Conservation (phyloP, 192 early-diverging fungal genomes). For the Coemansia asiatica region DNA sequence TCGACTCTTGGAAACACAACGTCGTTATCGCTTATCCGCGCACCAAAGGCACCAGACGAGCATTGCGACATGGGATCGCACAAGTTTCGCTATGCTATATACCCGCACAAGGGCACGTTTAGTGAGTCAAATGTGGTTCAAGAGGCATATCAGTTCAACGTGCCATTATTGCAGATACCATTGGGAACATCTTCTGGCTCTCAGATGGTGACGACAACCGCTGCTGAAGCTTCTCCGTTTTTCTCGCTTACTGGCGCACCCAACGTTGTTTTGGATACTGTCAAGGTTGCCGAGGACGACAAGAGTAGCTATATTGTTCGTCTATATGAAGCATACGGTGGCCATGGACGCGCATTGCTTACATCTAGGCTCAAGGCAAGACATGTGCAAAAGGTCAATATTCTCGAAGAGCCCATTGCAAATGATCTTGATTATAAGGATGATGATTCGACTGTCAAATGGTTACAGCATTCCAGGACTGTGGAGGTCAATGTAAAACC, state of each 20-base stretch:
- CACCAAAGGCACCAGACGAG: constrained; percentile 74
- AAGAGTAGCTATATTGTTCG: constrained; percentile 68
- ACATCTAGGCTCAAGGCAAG: constrained; percentile 24
- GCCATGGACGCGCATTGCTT: constrained; percentile 46
- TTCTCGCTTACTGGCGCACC: constrained; percentile 41
- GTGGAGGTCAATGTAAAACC: constrained; percentile 58
- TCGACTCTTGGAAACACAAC: constrained; percentile 77
- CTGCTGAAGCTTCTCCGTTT: constrained; percentile 10
- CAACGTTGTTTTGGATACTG: constrained; percentile 85
- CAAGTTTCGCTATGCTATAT: constrained; percentile 83
- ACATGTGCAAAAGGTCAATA: constrained; percentile 63
- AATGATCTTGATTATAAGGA: not conserved
- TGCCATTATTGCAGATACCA: constrained; percentile 61
- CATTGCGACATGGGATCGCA: constrained; percentile 65
- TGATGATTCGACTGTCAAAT: constrained; percentile 5
- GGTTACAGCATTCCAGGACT: constrained; percentile 29
- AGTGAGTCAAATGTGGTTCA: constrained; percentile 81
- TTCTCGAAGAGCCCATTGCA: constrained; percentile 69
- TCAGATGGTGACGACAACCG: not conserved
- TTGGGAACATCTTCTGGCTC: not conserved
- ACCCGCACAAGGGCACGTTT: constrained; percentile 85
- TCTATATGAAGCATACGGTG: constrained; percentile 90
- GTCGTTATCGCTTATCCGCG: constrained; percentile 77
- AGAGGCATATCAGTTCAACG: constrained; percentile 86
- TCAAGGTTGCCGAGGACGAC: constrained; percentile 85